Conservation (phyloP, 2,329 filamentous ascomycete species). For the Tolypocladium tundrense region DNA sequence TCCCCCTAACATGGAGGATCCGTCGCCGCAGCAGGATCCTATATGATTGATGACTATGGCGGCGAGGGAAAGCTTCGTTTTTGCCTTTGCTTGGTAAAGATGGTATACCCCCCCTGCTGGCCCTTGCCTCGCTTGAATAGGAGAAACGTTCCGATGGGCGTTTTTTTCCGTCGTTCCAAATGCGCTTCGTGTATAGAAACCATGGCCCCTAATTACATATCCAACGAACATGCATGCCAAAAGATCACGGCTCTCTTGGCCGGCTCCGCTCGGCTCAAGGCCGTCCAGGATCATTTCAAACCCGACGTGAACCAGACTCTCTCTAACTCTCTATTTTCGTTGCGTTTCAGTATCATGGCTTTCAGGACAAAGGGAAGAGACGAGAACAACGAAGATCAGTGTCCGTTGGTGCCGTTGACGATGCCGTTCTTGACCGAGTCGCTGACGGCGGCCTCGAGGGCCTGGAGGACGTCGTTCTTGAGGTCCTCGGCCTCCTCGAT, state of each 20-base stretch:
- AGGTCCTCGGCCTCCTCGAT: slow-evolving; percentile 86
- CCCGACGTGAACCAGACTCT: neutral
- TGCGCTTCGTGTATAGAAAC: neutral
- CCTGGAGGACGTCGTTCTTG: slow-evolving; percentile 69
- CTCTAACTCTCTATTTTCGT: slow-evolving; percentile 3
- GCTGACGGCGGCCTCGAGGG: slow-evolving; percentile 63
- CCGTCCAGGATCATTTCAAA: neutral
- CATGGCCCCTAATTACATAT: neutral
- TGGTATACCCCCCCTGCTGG: neutral
- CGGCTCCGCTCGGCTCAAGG: neutral
- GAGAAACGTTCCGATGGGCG: neutral
- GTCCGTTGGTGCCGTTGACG: slow-evolving; percentile 18
- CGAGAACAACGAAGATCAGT: slow-evolving; percentile 2
- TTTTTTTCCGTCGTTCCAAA: neutral
- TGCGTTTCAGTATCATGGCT: neutral
- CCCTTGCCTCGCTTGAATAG: neutral
- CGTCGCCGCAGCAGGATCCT: neutral
- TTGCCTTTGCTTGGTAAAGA: neutral
- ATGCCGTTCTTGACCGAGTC: slow-evolving; percentile 14
- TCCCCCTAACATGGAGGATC: slow-evolving; percentile 3
- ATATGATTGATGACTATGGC: slow-evolving; percentile 1
- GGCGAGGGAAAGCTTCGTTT: neutral
- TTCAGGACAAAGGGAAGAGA: neutral
- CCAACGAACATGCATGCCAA: neutral
- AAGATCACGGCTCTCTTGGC: neutral